Evolutionary conservation across 345 rosid species (phyloP), one percentile per base, ranked within the genome.

Genomic region (Erodium maritimum): DNA sequence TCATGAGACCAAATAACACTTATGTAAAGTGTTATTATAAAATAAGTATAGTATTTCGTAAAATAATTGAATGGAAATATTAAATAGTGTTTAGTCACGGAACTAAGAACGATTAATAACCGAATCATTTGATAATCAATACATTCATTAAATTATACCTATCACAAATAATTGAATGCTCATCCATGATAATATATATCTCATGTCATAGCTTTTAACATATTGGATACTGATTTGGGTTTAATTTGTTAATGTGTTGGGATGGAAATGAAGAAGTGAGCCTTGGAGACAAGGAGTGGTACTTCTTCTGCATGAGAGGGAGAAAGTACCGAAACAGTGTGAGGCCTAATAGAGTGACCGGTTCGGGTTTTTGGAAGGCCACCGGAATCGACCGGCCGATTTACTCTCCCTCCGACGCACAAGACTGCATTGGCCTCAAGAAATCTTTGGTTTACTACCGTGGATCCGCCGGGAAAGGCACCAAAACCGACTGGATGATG

Each of bases 401-500:
- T 16, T 70, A 76, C 50, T 66, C 89, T 0, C 66, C 29, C 17
- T 62, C 72, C 18, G 65, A 78, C 17, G 72, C 73, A 23, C 82
- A 65, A 0, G 78, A 79, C 1, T 79, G 82, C 65, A 73, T 87
- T 17, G 95, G 95, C 73, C 84, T 87, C 64, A 87, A 87, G 77
- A 87, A 87, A 70, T 82, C 91, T 29, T 51, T 87, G 19, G 95
- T 84, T 55, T 87, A 84, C 68, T 84, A 87, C 58, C 61, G 80
- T 1, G 91, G 95, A 25, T 77, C 75, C 8, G 95, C 91, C 17
- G 95, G 95, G 25, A 87, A 84, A 66, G 91, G 95, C 37, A 74
- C 86, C 18, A 87, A 87, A 75, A 87, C 95, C n/a, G 89, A 87
- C 56, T 87, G 95, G 95, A 87, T 87, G 95, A 87, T 87, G 95